These are phyloP conservation scores for Closterium sp. DNA, from an alignment of 139 green algal species.

Conservation along the genomic window DNA sequence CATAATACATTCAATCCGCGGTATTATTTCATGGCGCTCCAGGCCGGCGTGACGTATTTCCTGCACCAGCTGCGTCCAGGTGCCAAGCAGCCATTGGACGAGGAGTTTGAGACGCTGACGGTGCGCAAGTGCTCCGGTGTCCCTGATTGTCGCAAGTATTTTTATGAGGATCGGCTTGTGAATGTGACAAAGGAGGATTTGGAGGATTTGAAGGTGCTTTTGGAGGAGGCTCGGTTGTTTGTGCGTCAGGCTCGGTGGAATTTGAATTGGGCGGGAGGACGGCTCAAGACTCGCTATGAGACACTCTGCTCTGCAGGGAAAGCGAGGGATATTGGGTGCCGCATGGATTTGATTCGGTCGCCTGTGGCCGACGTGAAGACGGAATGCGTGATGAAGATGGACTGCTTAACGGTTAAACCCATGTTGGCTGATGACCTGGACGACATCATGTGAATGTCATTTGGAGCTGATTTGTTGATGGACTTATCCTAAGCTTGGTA, in stretches of 20 bases:
- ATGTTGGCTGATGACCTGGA: neutral
- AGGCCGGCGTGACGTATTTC: slow-evolving; percentile 10
- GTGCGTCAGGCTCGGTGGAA: neutral
- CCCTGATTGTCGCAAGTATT: neutral
- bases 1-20: neutral
- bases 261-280: neutral
- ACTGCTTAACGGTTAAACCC: neutral
- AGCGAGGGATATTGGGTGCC: neutral
- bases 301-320: neutral
- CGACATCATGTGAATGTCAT: neutral
- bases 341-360: neutral
- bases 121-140: neutral
- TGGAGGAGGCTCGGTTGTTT: neutral
- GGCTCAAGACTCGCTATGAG: neutral
- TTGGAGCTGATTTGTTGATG: too few species aligned
- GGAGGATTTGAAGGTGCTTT: neutral
- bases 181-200: slow-evolving; percentile 1
- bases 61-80: slow-evolving; percentile 1
- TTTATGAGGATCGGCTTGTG: neutral
- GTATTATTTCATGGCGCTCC: slow-evolving; percentile 14
- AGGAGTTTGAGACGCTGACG: neutral
- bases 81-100: neutral
- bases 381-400: slow-evolving; percentile 1
- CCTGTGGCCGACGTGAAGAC: neutral
- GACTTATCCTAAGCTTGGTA: too few species aligned